Evolutionary conservation across 129 eudicot species (phyloP).

Genomic region (Dittrichia graveolens): DNA sequence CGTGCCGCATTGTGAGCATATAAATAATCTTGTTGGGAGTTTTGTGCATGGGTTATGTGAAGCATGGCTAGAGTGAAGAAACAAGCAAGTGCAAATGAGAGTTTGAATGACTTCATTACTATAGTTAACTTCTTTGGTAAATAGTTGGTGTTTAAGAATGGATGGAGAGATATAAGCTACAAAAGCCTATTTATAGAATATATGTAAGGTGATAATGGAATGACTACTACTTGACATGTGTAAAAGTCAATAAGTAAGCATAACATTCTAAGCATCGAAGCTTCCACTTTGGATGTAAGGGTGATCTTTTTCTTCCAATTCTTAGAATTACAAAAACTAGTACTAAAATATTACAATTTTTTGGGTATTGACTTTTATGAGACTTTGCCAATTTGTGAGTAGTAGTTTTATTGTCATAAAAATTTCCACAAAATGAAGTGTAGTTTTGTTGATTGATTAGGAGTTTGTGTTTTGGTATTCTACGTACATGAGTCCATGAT

Average conservation of each 20-base stretch:
- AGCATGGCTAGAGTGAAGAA: slow-evolving; percentile 3
- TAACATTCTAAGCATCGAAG: not conserved
- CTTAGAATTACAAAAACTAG: too few species aligned
- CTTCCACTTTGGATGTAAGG: not conserved
- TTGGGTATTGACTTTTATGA: too few species aligned
- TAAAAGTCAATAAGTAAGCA: not conserved
- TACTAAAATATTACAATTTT: too few species aligned
- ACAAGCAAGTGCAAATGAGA: not conserved
- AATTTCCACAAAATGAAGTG: too few species aligned
- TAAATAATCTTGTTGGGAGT: slow-evolving; percentile 3
- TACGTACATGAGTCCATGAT: too few species aligned
- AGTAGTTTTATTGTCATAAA: too few species aligned
- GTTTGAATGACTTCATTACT: not conserved
- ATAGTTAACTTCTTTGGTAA: not conserved
- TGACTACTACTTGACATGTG: not conserved
- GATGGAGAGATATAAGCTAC: not conserved
- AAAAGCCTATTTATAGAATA: not conserved
- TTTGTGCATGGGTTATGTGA: slow-evolving; percentile 1
- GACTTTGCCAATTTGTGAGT: too few species aligned
- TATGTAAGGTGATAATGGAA: not conserved
- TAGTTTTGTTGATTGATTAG: too few species aligned
- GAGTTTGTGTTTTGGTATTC: too few species aligned
- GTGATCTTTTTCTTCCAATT: not conserved
- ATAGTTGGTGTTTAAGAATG: not conserved
- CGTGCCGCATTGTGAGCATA: slow-evolving; percentile 5